Base-by-base conservation (phyloP, 140 eudicot species). In the Oenanthe javanica region DNA sequence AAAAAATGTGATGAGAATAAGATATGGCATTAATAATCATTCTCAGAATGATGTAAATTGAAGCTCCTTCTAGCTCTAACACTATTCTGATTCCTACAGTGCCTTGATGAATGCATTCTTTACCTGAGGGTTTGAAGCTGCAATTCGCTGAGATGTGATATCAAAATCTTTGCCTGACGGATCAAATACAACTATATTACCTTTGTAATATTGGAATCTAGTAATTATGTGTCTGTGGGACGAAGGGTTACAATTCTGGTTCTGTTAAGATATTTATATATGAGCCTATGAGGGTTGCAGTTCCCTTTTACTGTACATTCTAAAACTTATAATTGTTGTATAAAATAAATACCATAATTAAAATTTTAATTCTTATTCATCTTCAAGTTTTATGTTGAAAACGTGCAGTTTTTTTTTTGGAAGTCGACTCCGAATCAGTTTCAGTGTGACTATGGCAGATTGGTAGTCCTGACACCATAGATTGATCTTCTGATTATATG, bases 61-160 rank as follows among this genome's bases (percentile, higher is more conserved):
- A 47, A 81, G 79, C 70, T 73, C 83, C 55, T 76, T 46, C 42
- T 77, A 47, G 73, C 71, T 84, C 13, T 75, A 6, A 59, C 81
- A 15, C 54, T 85, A 92, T 73, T 86, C 88, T 61, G 89, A 88
- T 77, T 83, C 87, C 79, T 83, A 85, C 79, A 92, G 67, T 72
- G 96, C 95, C 82, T 88, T 91, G 27, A 90, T 38, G 82, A 94
- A 92, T 6, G 92, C 90, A 77, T 89, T 90, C 83, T 88, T 92
- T 70, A 94, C 82, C 46, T 85, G 91, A 38, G 93, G 87, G 83
- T 94, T 94, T 78, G 99, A 87, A 72, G 99, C 97, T 40, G 97
- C 97, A 73, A 92, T 50, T 48, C 97, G 85, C 76, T 88, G 96
- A 54, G 94, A 81, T 10, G 97, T 87, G 79, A 94, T 90, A 77